phyloP scores from a whole-genome alignment of 2,329 filamentous ascomycete genomes.

The Emergomyces orientalis region DNA sequence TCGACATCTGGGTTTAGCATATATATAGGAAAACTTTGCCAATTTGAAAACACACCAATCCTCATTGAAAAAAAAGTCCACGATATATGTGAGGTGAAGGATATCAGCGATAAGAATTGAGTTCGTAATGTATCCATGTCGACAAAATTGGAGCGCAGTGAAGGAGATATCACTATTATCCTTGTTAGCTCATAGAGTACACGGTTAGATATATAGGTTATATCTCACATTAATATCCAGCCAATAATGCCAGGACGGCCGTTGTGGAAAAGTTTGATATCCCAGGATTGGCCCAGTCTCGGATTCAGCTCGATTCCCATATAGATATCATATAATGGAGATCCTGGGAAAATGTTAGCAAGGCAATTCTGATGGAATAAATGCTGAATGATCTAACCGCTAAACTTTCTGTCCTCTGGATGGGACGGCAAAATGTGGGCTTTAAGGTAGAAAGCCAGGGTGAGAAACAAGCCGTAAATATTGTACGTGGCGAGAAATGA shows the following conservation, averaged over 20 bases:
- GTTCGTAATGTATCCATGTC: slow-evolving; percentile 33
- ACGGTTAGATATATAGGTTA: neutral
- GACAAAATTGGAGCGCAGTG: slow-evolving; percentile 36
- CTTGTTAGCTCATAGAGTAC: neutral
- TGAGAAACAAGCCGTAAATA: slow-evolving; percentile 27
- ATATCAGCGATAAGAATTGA: slow-evolving; percentile 38
- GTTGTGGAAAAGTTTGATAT: slow-evolving; percentile 42
- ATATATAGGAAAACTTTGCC: neutral
- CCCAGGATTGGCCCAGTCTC: slow-evolving; percentile 34
- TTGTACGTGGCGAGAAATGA: slow-evolving; percentile 34
- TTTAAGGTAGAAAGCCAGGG: slow-evolving; percentile 31
- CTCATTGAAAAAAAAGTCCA: slow-evolving; percentile 44
- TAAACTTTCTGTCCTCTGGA: slow-evolving; percentile 37
- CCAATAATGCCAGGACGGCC: slow-evolving; percentile 41
- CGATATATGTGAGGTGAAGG: slow-evolving; percentile 39
- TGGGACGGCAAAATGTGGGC: slow-evolving; percentile 34
- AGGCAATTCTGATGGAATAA: neutral
- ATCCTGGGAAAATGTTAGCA: slow-evolving; percentile 17
- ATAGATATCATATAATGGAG: slow-evolving; percentile 37
- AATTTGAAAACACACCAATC: slow-evolving; percentile 29
- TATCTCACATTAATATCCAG: slow-evolving; percentile 39
- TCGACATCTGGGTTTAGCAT: neutral
- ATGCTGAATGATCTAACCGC: slow-evolving; percentile 14
- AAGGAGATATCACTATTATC: slow-evolving; percentile 30
- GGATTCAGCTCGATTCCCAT: slow-evolving; percentile 43